These are phyloP conservation scores for Linum tenue DNA, from an alignment of 345 rosid species.

Conservation along the genomic window DNA sequence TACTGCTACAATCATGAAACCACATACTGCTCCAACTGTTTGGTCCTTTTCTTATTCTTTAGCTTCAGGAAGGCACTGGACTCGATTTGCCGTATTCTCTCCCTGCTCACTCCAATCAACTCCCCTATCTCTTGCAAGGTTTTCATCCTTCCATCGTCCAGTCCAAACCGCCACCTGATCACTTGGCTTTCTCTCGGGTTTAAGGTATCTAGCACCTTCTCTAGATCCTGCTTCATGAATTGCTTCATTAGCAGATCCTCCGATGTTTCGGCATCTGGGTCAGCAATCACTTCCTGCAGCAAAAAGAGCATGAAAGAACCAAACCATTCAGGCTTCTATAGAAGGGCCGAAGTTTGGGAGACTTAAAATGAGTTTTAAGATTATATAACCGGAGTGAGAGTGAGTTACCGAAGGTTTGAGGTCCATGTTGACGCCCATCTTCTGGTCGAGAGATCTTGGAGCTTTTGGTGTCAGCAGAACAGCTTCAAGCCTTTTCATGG, in stretches of 20 bases:
- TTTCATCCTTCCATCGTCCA: constrained; percentile 83
- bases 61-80: constrained; percentile 70
- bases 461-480: constrained; percentile 74
- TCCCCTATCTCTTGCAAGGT: constrained; percentile 95
- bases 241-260: constrained; percentile 62
- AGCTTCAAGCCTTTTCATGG: constrained; percentile 74
- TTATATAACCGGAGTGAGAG: background rate
- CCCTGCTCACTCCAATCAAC: constrained; percentile 73
- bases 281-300: constrained; percentile 69
- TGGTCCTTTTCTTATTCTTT: constrained; percentile 67
- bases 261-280: constrained; percentile 66
- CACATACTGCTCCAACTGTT: constrained; percentile 65
- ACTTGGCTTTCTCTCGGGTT: constrained; percentile 69
- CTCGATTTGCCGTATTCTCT: constrained; percentile 85
- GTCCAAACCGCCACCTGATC: constrained; percentile 77
- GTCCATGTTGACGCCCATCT: constrained; percentile 59
- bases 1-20: constrained; percentile 15
- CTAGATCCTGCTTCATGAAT: constrained; percentile 76
- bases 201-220: constrained; percentile 65
- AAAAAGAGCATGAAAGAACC: background rate
- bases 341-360: too few species aligned
- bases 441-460: constrained; percentile 85
- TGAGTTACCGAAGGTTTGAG: constrained; percentile 72
- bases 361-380: background rate
- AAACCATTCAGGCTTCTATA: background rate